A percentile compares a stretch with the other conserved stretches of the same genome.
Conservation (phyloP, 2,329 filamentous ascomycete genomes). For the Plectosphaerella sp. region DNA sequence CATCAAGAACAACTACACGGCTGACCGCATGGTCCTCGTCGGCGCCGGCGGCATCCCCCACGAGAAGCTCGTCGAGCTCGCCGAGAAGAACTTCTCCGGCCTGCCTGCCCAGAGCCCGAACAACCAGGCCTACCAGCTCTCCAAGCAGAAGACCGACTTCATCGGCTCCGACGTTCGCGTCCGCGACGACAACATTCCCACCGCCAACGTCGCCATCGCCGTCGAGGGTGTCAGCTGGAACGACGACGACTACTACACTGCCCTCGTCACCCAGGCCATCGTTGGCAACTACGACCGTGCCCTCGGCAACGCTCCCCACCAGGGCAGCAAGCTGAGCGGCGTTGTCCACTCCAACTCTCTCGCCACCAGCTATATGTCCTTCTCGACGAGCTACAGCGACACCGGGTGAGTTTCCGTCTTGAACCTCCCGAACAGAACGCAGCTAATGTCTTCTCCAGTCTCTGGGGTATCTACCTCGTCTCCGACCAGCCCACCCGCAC, state of each 20-base stretch:
- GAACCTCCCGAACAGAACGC: neutral
- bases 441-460: constrained; percentile 50
- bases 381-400: constrained; percentile 98
- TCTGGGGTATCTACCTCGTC: constrained; percentile 99
- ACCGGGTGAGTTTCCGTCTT: constrained; percentile 71
- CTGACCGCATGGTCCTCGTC: constrained; percentile 98
- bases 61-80: constrained; percentile 88
- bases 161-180: constrained; percentile 94
- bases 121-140: constrained; percentile 68
- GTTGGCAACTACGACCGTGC: constrained; percentile 99
- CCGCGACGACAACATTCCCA: constrained; percentile 92
- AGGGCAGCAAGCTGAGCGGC: constrained; percentile 96
- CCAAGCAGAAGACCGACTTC: constrained; percentile 90
- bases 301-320: constrained; percentile 94
- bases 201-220: constrained; percentile 95
- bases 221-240: constrained; percentile 99
- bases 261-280: constrained; percentile 94
- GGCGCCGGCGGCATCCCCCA: constrained; percentile 93
- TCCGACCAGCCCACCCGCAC: constrained; percentile 82
- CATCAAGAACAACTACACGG: constrained; percentile 99
- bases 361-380: constrained; percentile 99
- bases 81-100: constrained; percentile 88
- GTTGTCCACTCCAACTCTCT: constrained; percentile 92
- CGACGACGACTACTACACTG: constrained; percentile 98
- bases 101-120: constrained; percentile 73